A percentile compares a stretch with the other conserved stretches of the same genome.
phyloP scores from a whole-genome alignment of 371 early-diverging fungal species.

The Chytridium lagenaria region DNA sequence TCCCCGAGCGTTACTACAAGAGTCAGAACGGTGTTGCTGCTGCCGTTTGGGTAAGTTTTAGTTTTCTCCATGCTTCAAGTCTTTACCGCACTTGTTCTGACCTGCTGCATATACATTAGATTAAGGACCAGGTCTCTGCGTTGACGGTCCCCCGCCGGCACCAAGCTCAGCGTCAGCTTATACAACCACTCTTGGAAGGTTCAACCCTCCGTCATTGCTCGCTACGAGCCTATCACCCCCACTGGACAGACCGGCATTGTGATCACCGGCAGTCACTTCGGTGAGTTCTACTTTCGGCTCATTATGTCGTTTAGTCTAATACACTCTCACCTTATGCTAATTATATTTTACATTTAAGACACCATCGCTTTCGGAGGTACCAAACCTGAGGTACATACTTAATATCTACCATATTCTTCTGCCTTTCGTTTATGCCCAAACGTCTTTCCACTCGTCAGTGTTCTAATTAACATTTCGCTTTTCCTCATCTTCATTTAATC shows the following conservation, averaged over 20 bases:
- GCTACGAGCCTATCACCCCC: conserved; percentile 29
- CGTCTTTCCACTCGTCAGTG: too few species aligned
- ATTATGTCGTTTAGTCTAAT: too few species aligned
- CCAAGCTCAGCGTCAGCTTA: conserved; percentile 25
- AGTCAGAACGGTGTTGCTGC: conserved; percentile 36
- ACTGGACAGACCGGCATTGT: conserved; percentile 1
- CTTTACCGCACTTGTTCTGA: neutral
- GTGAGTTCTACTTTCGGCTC: too few species aligned
- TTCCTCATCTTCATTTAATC: too few species aligned
- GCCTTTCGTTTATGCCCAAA: too few species aligned
- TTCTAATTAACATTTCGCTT: too few species aligned
- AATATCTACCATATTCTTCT: too few species aligned
- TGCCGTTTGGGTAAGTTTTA: conserved; percentile 33
- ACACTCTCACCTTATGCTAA: too few species aligned
- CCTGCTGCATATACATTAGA: neutral
- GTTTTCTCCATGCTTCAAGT: neutral
- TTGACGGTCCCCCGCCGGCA: neutral
- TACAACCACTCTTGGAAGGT: conserved; percentile 31
- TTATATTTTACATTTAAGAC: too few species aligned
- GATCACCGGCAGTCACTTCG: conserved; percentile 7
- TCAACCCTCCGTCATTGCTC: conserved; percentile 39
- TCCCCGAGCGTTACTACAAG: conserved; percentile 39
- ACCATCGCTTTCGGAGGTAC: neutral
- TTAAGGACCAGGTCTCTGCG: conserved; percentile 21
- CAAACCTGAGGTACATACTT: too few species aligned